A percentile compares a stretch with the other conserved stretches of the same genome.
These are phyloP conservation scores for Cruciata laevipes DNA, from an alignment of 257 asterid species.

Conservation along the genomic window DNA sequence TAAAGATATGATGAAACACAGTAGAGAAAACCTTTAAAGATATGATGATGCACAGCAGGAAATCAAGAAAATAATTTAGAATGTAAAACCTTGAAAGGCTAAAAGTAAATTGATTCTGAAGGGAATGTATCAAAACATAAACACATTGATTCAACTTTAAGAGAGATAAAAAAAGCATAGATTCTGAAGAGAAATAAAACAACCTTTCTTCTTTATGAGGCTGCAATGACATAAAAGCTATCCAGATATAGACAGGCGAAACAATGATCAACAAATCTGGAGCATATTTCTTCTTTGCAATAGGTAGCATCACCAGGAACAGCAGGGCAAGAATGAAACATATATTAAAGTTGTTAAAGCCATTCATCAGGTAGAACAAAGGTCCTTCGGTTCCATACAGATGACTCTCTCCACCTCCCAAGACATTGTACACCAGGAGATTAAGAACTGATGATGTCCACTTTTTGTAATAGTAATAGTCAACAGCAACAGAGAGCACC, in stretches of 20 bases:
- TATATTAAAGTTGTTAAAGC: slow-evolving; percentile 88
- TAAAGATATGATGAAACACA: neutral
- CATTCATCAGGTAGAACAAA: slow-evolving; percentile 72
- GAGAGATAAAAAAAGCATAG: too few relatives aligned
- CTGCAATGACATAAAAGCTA: slow-evolving; percentile 94
- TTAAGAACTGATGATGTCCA: slow-evolving; percentile 95
- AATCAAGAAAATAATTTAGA: neutral
- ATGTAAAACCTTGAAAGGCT: neutral
- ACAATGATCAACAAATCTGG: slow-evolving; percentile 72
- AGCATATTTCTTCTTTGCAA: slow-evolving; percentile 69
- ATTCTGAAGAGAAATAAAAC: too few relatives aligned
- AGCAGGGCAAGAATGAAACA: slow-evolving; percentile 84
- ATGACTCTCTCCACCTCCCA: slow-evolving; percentile 98
- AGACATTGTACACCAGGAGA: slow-evolving; percentile 71
- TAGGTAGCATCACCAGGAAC: slow-evolving; percentile 61
- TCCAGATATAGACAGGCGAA: slow-evolving; percentile 89
- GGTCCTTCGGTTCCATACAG: slow-evolving; percentile 92
- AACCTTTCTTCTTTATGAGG: slow-evolving; percentile 99
- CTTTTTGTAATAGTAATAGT: slow-evolving; percentile 65
- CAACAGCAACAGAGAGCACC: slow-evolving; percentile 72
- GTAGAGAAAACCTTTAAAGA: neutral
- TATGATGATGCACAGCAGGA: neutral
- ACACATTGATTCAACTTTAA: neutral
- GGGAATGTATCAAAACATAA: neutral
- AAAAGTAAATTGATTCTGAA: too few relatives aligned